Base-by-base conservation (phyloP, 352 stramenopile species). In the Peronospora farinosa region DNA sequence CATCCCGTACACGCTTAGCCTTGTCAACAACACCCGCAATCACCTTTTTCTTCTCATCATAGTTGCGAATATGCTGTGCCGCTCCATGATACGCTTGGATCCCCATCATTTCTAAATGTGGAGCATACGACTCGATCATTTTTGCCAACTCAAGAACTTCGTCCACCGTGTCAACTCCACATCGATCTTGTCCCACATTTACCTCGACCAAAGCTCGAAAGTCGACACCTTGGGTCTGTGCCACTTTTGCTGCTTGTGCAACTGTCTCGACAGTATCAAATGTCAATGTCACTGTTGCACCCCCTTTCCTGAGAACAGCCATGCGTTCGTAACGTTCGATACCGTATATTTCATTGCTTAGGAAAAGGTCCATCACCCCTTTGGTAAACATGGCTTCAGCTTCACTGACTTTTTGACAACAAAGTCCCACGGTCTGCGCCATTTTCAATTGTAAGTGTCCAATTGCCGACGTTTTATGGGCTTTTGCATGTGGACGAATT, bases 71-170 rank as follows among this genome's bases (percentile, higher is more conserved):
- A 53, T 91, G 78, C 63, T 89, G 80, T 43, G 70, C 72, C 11
- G 68, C 64, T 11, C 80, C 80, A 47, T 91, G 80, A 46, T 91
- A 91, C 38, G 70, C 71, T 47, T 91, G 78, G 52, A 88, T 77
- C 12, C 80, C 80, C 2, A 57, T 45, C 19, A 89, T 63, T 21
- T 59, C 31, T 5, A 91, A 47, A 1, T 53, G 17, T 11, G 41
- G 27, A 7, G 53, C n/a, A 8, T 23, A 60, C 2, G 13, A 23
- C 0, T 65, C 19, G 43, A 87, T 78, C 8, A 49, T 39, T 5
- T 58, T 43, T 1, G 72, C 79, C 16, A 90, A 60, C 1, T 41
- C 37, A 1, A 86, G 44, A 0, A 63, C 74, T 5, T 82, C 65
- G 11, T 74, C 65, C 12, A 69, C 50, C 3, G 69, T 63, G 36